A percentile compares a stretch with the other conserved stretches of the same genome.
Conservation (phyloP, 345 rosid species). For the Camelina laxa region DNA sequence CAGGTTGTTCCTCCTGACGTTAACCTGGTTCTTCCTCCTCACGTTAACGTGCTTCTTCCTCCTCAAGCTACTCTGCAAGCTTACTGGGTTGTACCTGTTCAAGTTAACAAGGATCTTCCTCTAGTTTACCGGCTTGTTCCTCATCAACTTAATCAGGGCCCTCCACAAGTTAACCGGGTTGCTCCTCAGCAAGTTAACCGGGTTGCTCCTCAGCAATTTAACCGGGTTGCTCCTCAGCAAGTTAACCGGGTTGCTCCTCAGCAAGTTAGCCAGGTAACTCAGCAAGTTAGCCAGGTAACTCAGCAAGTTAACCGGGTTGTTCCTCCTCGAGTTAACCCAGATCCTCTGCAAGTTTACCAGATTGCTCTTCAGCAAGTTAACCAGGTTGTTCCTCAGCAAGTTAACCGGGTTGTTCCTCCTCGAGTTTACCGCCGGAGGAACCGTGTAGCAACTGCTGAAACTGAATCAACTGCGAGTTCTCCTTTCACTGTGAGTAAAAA, state of each 20-base stretch:
- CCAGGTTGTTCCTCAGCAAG: not conserved
- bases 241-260: not conserved
- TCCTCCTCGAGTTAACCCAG: not conserved
- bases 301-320: not conserved
- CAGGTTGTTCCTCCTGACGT: not conserved
- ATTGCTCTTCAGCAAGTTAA: not conserved
- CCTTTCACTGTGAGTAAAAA: conserved; percentile 25
- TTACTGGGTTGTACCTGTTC: conserved; percentile 4
- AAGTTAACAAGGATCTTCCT: not conserved
- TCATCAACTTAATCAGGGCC: not conserved
- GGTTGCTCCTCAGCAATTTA: not conserved
- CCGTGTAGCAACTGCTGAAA: not conserved
- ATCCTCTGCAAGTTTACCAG: not conserved
- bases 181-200: not conserved
- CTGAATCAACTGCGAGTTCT: conserved; percentile 36
- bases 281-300: not conserved
- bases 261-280: too few relatives aligned
- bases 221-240: conserved; percentile 2
- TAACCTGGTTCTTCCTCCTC: not conserved
- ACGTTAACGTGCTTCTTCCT: not conserved
- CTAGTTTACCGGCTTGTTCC: not conserved
- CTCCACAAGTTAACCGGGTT: not conserved
- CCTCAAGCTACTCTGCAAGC: conserved; percentile 1
- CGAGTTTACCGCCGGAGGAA: conserved; percentile 3
- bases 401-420: not conserved